Conservation (phyloP, 805 yeast genomes). For the Ogataea haglerorum region DNA sequence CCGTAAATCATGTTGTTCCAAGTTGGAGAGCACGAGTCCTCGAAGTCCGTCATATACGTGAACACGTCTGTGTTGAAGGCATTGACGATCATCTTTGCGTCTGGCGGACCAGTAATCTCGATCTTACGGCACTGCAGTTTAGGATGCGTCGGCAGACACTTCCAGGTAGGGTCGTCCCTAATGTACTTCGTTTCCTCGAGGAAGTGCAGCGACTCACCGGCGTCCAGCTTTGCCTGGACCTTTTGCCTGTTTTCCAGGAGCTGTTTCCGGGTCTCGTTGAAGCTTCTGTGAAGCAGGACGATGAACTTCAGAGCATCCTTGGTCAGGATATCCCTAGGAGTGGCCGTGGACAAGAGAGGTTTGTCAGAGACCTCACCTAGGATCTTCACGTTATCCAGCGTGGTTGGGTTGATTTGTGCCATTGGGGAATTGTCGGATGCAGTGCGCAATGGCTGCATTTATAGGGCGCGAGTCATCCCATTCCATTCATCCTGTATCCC, state of each 20-base stretch:
- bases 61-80: conserved; percentile 77
- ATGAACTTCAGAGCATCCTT: conserved; percentile 63
- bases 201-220: conserved; percentile 60
- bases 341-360: conserved; percentile 36
- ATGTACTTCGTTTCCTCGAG: conserved; percentile 65
- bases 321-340: conserved; percentile 52
- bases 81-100: conserved; percentile 78
- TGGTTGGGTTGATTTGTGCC: conserved; percentile 28
- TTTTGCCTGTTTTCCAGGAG: conserved; percentile 59
- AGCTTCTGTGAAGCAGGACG: conserved; percentile 69
- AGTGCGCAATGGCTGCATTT: background rate
- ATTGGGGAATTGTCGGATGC: conserved; percentile 5
- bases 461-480: conserved; percentile 6
- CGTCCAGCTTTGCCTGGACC: conserved; percentile 59
- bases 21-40: conserved; percentile 81
- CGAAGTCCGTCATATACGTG: conserved; percentile 85
- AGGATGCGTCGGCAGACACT: conserved; percentile 68
- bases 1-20: conserved; percentile 80
- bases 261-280: conserved; percentile 57
- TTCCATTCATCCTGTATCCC: conserved; percentile 14
- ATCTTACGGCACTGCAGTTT: conserved; percentile 72
- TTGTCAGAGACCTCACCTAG: conserved; percentile 44
- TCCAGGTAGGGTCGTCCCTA: conserved; percentile 72
- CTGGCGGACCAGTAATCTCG: conserved; percentile 85
- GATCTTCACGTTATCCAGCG: conserved; percentile 50